phyloP scores from a whole-genome alignment of 2,329 filamentous ascomycete species.

The Claviceps lovelessii region DNA sequence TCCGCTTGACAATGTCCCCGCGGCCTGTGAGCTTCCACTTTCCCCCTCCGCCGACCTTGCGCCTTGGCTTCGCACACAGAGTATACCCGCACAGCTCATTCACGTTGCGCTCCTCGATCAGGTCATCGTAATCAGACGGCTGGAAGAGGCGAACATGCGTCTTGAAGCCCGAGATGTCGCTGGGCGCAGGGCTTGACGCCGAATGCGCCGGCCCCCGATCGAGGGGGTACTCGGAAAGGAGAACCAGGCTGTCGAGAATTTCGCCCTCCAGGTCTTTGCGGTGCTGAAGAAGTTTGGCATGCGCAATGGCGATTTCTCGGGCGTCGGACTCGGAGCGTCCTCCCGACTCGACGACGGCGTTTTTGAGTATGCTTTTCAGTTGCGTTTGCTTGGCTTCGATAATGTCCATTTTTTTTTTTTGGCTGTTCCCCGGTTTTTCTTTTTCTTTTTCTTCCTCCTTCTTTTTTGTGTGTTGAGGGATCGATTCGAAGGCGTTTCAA shows the following conservation, averaged over 20 bases:
- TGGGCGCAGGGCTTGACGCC: slow-evolving; percentile 34
- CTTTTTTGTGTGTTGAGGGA: background rate
- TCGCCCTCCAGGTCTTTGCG: slow-evolving; percentile 63
- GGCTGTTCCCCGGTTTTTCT: too few relatives aligned
- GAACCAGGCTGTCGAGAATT: slow-evolving; percentile 59
- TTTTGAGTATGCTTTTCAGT: slow-evolving; percentile 49
- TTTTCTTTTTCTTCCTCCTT: background rate
- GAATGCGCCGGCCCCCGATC: slow-evolving; percentile 17
- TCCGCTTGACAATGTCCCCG: slow-evolving; percentile 48
- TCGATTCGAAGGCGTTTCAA: background rate
- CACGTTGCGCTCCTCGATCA: slow-evolving; percentile 80
- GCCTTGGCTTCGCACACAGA: slow-evolving; percentile 56
- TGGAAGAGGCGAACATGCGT: slow-evolving; percentile 58
- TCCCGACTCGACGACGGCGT: slow-evolving; percentile 17
- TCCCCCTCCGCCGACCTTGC: slow-evolving; percentile 39
- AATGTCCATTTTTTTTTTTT: slow-evolving; percentile 2
- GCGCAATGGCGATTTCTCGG: slow-evolving; percentile 58
- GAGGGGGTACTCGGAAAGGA: slow-evolving; percentile 48
- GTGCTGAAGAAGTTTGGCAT: slow-evolving; percentile 69
- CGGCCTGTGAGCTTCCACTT: slow-evolving; percentile 52
- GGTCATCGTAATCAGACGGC: slow-evolving; percentile 74
- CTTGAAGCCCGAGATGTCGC: slow-evolving; percentile 54
- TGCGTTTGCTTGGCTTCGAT: slow-evolving; percentile 19
- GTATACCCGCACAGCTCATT: slow-evolving; percentile 71
- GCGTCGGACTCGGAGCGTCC: slow-evolving; percentile 22